Base-by-base conservation (phyloP, 108 stramenopile species). In the Asterionellopsis glacialis region DNA sequence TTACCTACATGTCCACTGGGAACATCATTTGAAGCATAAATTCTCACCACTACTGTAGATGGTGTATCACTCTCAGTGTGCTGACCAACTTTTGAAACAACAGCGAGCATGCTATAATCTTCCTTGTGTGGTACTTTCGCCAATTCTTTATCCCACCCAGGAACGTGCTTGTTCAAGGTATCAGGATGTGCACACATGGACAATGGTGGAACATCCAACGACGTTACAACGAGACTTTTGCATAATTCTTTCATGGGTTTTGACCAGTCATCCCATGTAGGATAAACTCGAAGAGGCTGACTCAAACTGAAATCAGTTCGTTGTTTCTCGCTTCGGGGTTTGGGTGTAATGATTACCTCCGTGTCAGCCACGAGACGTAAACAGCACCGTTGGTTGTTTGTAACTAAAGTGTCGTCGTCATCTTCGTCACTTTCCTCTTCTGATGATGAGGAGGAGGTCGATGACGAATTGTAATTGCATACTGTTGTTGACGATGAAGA, bases 321-420 rank as follows among this genome's bases (percentile, higher is more conserved):
- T 53, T 33, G 16, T 21, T 59, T 64, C 50, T 44, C 42, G 21
- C 25, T n/a, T 9, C 86, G 74, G 48, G 78, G 73, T 62, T 82
- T 86, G 1, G 88, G 84, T 61, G 74, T 51, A 22, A 90, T 64
- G 14, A 82, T 56, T n/a, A 90, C 70, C 61, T 90, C 88, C 12
- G 85, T 86, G 44, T 87, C 72, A n/a, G 76, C 70, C 57, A 81
- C 75, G 11, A 87, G 72, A 43, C 83, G 64, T 1, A 70, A 59
- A 58, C 71, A 83, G 19, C 19, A 18, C 40, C 18, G 50, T 19
- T 25, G 7, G 26, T 48, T 44, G 0, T 39, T 60, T 13, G 19
- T 18, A 44, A 16, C 23, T 27, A 7, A 41, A n/a, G 28, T 38
- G 22, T 51, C 59, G 15, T 48, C 39, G 18, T n/a, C 10, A 65